phyloP scores from a whole-genome alignment of 192 early-diverging fungal species.

The Borealophlyctis nickersoniae region DNA sequence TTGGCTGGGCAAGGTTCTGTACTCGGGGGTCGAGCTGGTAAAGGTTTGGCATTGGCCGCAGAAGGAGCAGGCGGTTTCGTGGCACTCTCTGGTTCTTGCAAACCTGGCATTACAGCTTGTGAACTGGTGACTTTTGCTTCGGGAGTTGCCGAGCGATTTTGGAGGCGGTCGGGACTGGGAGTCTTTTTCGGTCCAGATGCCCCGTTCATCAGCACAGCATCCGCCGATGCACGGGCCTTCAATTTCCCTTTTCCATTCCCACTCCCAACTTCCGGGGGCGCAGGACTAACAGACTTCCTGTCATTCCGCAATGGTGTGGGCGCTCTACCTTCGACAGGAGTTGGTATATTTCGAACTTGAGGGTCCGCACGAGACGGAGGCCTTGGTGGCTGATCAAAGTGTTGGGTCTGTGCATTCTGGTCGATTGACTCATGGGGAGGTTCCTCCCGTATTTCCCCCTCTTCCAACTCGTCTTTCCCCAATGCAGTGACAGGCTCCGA shows the following conservation, averaged over 20 bases:
- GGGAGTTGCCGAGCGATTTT: too few relatives aligned
- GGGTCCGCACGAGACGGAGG: not conserved
- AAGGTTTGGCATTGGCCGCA: too few relatives aligned
- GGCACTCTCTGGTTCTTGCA: not conserved
- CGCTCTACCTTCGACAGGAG: not conserved
- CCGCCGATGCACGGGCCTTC: too few relatives aligned
- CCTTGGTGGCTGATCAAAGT: not conserved
- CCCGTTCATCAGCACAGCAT: too few relatives aligned
- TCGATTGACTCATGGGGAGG: not conserved
- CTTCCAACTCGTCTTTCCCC: not conserved
- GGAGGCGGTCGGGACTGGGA: too few relatives aligned
- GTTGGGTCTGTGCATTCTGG: not conserved
- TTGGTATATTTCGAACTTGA: not conserved
- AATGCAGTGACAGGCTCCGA: not conserved
- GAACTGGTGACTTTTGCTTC: too few relatives aligned
- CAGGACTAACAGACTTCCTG: not conserved
- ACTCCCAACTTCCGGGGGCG: not conserved
- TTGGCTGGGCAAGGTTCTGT: not conserved
- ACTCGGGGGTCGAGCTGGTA: not conserved
- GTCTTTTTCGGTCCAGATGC: too few relatives aligned
- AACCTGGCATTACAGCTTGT: not conserved
- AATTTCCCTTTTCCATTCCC: too few relatives aligned
- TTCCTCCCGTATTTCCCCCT: not conserved
- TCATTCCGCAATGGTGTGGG: not conserved
- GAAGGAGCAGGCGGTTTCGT: not conserved